A percentile compares a stretch with the other conserved stretches of the same genome.
Conservation (phyloP, 495 filamentous ascomycete genomes). For the Aspergillus panamensis region DNA sequence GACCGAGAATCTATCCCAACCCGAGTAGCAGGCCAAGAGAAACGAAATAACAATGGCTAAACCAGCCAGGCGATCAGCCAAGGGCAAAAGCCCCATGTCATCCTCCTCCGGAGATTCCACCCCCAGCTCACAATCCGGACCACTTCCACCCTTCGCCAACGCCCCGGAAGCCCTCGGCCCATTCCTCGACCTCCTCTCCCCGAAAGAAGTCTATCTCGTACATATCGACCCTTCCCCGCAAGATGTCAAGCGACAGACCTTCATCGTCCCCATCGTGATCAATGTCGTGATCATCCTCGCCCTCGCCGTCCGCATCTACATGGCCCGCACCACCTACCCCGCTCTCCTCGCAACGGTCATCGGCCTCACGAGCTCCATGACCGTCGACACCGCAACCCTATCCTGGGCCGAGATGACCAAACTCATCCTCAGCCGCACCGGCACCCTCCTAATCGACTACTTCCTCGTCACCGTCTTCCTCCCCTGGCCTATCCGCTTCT, state of each 20-base stretch:
- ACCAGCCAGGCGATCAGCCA: conserved; percentile 34
- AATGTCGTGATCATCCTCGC: conserved; percentile 59
- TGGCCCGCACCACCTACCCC: conserved; percentile 63
- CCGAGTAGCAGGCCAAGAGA: neutral
- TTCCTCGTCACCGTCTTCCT: conserved; percentile 63
- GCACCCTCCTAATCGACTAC: conserved; percentile 67
- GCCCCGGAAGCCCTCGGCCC: conserved; percentile 56
- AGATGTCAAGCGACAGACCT: conserved; percentile 71
- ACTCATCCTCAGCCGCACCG: conserved; percentile 51
- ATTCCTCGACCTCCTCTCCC: conserved; percentile 58
- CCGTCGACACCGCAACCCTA: conserved; percentile 51
- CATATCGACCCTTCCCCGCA: conserved; percentile 66
- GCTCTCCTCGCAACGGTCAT: conserved; percentile 55
- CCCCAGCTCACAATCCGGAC: conserved; percentile 36
- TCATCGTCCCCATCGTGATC: conserved; percentile 65
- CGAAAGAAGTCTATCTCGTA: conserved; percentile 68
- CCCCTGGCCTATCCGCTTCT: conserved; percentile 74
- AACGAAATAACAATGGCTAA: conserved; percentile 35
- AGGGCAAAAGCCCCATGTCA: conserved; percentile 29
- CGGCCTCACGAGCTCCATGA: conserved; percentile 56
- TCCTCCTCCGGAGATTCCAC: conserved; percentile 36
- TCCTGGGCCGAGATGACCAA: conserved; percentile 46
- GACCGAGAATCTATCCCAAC: neutral
- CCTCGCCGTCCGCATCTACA: conserved; percentile 58
- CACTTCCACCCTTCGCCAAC: conserved; percentile 60